Conservation (phyloP, 2,329 filamentous ascomycete species). For the Colletotrichum phormii region DNA sequence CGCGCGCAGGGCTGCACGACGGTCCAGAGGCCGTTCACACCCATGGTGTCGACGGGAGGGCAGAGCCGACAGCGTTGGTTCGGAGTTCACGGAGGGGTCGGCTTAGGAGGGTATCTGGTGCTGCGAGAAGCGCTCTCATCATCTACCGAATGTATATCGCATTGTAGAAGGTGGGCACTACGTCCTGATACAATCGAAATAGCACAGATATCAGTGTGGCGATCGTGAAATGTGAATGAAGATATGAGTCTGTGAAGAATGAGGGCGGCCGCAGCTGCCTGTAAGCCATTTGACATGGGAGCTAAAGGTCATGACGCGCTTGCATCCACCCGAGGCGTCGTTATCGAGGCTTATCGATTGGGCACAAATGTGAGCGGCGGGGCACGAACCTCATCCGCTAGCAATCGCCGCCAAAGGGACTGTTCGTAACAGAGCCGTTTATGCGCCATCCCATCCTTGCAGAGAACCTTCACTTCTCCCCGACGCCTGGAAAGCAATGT, state of each 20-base stretch:
- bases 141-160: slow-evolving; percentile 18
- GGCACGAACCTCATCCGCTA: neutral
- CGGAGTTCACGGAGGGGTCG: slow-evolving; percentile 28
- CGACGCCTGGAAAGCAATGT: slow-evolving; percentile 10
- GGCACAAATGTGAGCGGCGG: slow-evolving; percentile 4
- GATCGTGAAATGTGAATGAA: neutral
- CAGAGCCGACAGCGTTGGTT: neutral
- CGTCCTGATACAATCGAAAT: neutral
- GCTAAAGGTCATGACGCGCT: slow-evolving; percentile 34
- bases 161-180: slow-evolving; percentile 13
- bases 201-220: neutral
- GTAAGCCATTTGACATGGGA: slow-evolving; percentile 12
- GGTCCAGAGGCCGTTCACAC: slow-evolving; percentile 98
- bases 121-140: slow-evolving; percentile 36
- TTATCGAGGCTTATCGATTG: slow-evolving; percentile 33
- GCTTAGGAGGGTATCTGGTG: neutral
- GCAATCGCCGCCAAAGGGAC: neutral
- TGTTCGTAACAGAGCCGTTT: neutral
- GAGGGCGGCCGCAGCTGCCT: slow-evolving; percentile 10
- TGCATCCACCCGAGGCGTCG: slow-evolving; percentile 13
- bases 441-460: neutral
- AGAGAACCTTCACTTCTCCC: neutral
- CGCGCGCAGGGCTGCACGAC: slow-evolving; percentile 95
- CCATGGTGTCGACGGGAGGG: slow-evolving; percentile 70
- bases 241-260: slow-evolving; percentile 18